These are phyloP conservation scores for Gossypioides kirkii DNA, from an alignment of 345 rosid genomes.

Conservation along the genomic window DNA sequence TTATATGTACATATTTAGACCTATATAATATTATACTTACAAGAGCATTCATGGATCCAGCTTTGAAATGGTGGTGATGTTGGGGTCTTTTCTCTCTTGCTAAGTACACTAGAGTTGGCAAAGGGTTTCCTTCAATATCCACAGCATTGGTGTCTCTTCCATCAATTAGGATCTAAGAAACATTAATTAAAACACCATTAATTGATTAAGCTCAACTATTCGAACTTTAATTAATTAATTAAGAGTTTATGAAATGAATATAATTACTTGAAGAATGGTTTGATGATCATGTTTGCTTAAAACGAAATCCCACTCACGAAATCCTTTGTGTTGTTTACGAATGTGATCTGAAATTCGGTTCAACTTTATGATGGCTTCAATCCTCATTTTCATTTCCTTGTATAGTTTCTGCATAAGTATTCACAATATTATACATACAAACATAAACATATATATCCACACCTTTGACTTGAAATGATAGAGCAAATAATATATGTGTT, in stretches of 20 bases:
- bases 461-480: too few species aligned
- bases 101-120: background rate
- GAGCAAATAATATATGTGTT: too few species aligned
- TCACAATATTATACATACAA: too few species aligned
- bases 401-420: background rate
- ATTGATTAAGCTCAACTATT: background rate
- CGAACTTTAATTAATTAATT: background rate
- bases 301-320: conserved; percentile 3
- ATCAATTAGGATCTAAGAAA: background rate
- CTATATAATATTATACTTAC: background rate
- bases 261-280: conserved; percentile 6
- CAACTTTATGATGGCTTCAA: background rate
- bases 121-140: background rate
- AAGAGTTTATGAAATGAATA: background rate
- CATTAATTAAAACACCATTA: background rate
- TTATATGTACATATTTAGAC: too few species aligned
- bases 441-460: too few species aligned
- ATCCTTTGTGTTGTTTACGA: background rate
- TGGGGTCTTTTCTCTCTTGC: background rate
- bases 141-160: background rate
- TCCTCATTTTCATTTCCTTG: background rate
- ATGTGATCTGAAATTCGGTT: background rate
- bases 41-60: conserved; percentile 4
- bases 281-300: background rate
- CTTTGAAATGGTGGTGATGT: background rate